These are phyloP conservation scores for Tylopilus felleus DNA, from an alignment of 768 basidiomycete genomes.

Conservation along the genomic window DNA sequence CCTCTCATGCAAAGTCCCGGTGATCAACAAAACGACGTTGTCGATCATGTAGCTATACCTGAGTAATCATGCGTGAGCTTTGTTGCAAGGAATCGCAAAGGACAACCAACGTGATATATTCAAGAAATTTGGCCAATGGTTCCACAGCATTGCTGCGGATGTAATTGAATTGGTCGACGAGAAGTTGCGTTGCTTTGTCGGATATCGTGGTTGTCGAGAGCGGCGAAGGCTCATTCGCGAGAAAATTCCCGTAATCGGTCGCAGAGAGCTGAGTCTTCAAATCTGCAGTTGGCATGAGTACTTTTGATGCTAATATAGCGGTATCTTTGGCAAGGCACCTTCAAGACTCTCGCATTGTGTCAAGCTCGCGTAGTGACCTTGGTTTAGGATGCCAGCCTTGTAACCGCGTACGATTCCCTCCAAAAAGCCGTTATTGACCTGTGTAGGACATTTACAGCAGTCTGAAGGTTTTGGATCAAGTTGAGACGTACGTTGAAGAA, in stretches of 20 bases:
- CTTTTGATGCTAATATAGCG: neutral
- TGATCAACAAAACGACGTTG: constrained; percentile 96
- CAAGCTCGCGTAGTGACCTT: constrained; percentile 87
- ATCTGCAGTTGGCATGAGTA: constrained; percentile 49
- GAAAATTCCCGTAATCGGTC: constrained; percentile 98
- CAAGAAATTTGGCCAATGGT: constrained; percentile 88
- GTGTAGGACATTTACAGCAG: constrained; percentile 21
- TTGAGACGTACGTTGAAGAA: constrained; percentile 72
- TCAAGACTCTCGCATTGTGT: constrained; percentile 97
- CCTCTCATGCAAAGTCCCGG: constrained; percentile 94
- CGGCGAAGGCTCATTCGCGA: constrained; percentile 92
- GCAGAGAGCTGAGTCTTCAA: constrained; percentile 92
- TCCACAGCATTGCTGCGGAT: constrained; percentile 87
- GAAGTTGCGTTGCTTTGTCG: constrained; percentile 92
- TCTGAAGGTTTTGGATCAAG: neutral
- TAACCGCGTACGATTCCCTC: constrained; percentile 88
- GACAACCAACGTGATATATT: constrained; percentile 89
- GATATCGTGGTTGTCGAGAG: constrained; percentile 92
- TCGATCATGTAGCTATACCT: constrained; percentile 99
- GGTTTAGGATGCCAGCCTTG: constrained; percentile 87
- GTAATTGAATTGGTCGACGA: constrained; percentile 98
- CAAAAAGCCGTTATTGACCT: constrained; percentile 74
- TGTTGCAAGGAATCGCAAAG: neutral
- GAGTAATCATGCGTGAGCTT: constrained; percentile 11
- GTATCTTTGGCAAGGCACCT: constrained; percentile 47